Evolutionary conservation across 495 filamentous ascomycete genomes (phyloP), one percentile per base, ranked within the genome.

Genomic region (Xeromyces bisporus): DNA sequence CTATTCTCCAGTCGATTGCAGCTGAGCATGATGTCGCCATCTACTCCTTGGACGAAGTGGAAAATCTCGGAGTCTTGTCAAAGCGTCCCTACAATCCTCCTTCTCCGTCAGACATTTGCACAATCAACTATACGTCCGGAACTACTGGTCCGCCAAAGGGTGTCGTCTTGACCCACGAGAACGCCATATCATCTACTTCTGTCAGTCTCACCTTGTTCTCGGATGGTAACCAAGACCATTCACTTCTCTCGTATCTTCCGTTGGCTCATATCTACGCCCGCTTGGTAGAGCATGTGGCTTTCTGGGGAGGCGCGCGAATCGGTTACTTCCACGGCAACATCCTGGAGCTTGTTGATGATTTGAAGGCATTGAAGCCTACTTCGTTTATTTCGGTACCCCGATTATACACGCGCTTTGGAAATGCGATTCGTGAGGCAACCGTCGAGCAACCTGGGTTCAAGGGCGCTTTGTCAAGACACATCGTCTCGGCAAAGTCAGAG

Each of bases 311-410:
- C 36, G 69, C 64, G 7, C 58, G 68, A 14, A 82, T 96, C 48
- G 89, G 91, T 14, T 97, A 87, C 50, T 97, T 92, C 67, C 87
- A 93, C 40, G 89, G 89, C 28, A 80, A 93, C 43, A 82, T 96
- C 42, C 42, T 79, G 3, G 78, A 76, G 37, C 62, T 97, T 9
- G 71, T 93, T 2, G 91, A 97, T 40, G 89, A 97, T 47, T 48
- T 97, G 48, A 93, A 97, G 61, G 38, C 79, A 9, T 62, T 97
- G 24, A 73, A 71, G 12, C 89, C 89, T 1, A 91, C 79, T 8
- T 67, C 60, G 6, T 86, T 97, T 51, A 73, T 73, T 42, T 93
- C 82, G 7, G 89, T 97, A 7, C 89, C 89, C 3, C 75, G 89
- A 32, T 71, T 97, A 7, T 96, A 71, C 66, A 93, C 86, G 45